Base-by-base conservation (phyloP, 1,139 yeast species). In the Pichia sp. region DNA sequence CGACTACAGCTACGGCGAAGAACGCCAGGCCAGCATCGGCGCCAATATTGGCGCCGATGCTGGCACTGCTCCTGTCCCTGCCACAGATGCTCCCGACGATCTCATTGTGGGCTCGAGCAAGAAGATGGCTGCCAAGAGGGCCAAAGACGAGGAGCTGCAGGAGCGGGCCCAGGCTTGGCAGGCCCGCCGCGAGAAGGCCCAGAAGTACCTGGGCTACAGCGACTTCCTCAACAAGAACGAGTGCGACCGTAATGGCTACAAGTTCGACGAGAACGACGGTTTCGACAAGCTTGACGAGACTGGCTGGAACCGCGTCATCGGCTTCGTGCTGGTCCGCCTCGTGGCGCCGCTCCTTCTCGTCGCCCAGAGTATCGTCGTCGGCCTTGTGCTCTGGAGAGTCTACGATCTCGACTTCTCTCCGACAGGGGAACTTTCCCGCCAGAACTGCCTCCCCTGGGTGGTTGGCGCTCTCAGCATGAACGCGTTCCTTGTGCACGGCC, bases 321-420 rank as follows among this genome's bases (percentile, higher is more conserved):
- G 68, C 4, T 65, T 58, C 45, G 43, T 59, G 2, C 37, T 48
- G 1, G 52, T 65, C 18, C 46, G 68, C 26, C 46, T 64, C 5
- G 34, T 57, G 1, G 53, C 64, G 2, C 68, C 67, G 13, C 21
- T 60, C 2, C 25, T 64, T 10, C 55, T 65, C 9, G 44, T 64
- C 6, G 10, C 49, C 2, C 67, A 64, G 42, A 59, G 62, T 21
- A 21, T 57, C 2, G 12, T 31, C 3, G 8, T 47, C 5, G 52
- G 59, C 5, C 39, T 62, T 39, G 52, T 50, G 26, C 50, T 63
- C 8, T 64, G 59, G 57, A 50, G 47, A 28, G 39, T 51, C 23
- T 55, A 60, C 46, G 55, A 57, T 1, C 58, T 62, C 48, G 59
- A 60, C 5, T 60, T 62, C 28, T 16, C 37, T 2, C 34, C 56